Conservation (phyloP, 257 asterid species). For the Nicotiana tabacum region DNA sequence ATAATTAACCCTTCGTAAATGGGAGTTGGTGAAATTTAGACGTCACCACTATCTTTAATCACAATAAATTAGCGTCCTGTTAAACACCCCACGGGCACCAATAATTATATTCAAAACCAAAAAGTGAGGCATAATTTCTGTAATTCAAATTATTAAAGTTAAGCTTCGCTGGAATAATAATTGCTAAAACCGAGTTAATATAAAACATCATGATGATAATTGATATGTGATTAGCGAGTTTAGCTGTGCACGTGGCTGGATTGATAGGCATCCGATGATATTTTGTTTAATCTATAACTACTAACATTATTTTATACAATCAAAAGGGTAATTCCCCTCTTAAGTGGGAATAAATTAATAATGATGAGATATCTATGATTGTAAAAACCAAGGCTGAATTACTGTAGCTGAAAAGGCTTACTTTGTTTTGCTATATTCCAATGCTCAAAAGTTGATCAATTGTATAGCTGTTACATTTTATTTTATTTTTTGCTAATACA, state of each 20-base stretch:
- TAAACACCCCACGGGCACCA: conserved; percentile 7
- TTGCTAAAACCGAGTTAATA: background rate
- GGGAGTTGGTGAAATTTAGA: background rate
- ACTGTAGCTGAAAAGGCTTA: background rate
- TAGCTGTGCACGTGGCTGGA: conserved; percentile 14
- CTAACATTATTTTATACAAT: background rate
- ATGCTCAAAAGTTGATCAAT: background rate
- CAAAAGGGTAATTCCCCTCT: background rate
- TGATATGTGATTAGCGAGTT: conserved; percentile 1
- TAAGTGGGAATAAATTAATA: background rate
- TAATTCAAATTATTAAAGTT: background rate
- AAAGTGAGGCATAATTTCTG: background rate
- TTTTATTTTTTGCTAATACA: background rate
- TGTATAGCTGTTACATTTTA: background rate
- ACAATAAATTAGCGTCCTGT: no score
- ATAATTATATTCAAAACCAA: background rate
- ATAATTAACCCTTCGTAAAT: background rate
- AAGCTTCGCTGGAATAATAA: conserved; percentile 6
- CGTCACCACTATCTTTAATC: no score
- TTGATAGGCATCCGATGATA: conserved; percentile 13
- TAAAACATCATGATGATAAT: background rate
- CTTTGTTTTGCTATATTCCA: background rate
- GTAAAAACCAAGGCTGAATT: background rate
- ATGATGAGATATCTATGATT: background rate
- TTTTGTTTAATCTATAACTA: background rate